Evolutionary conservation across 768 basidiomycete species (phyloP), one percentile per base, ranked within the genome.

Genomic region (Royoungia palumana): DNA sequence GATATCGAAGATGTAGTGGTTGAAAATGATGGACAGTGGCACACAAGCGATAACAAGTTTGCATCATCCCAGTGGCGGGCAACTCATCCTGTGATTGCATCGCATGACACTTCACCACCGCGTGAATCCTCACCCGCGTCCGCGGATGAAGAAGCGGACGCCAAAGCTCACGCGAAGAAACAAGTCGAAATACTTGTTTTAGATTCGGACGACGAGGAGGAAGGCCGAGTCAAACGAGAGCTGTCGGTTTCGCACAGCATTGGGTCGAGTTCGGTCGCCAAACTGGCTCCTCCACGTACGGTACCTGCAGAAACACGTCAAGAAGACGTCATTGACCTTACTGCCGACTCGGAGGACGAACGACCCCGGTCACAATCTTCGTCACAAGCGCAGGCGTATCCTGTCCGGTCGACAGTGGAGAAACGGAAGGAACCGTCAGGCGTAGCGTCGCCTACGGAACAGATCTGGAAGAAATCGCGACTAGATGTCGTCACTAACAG

Each of bases 11-110:
- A 96, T 55, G 93, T 99, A 21, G 78, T 95, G 47, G 83, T 99
- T 14, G 95, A 99, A 67, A 82, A 91, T 6, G 85, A 95, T 63
- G 94, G 93, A 2, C 87, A 94, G 64, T 99, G 96, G 96, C 94
- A 96, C 64, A 93, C 93, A 1, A 72, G 79, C 16, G 93, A 98
- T 68, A 79, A 87, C 71, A 91, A 87, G 67, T 87, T 80, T 60
- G 92, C 81, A 2, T 93, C 90, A 17, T 58, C 71, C 2, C 71
- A 66, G 25, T 96, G 94, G 93, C 80, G 76, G 56, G 75, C 76
- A 37, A 56, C 67, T 0, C 81, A 87, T 64, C 73, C 79, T 12
- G 65, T 66, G 17, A 51, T 60, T 5, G 53, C 50, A 8, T 47
- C 58, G 7, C 57, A 62, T 39, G 44, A 60, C 13, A 49, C 61